Percentiles rank a stretch among this genome's conserved stretches.
phyloP scores from a whole-genome alignment of 164 flowering plant genomes.

The Macadamia tetraphylla region DNA sequence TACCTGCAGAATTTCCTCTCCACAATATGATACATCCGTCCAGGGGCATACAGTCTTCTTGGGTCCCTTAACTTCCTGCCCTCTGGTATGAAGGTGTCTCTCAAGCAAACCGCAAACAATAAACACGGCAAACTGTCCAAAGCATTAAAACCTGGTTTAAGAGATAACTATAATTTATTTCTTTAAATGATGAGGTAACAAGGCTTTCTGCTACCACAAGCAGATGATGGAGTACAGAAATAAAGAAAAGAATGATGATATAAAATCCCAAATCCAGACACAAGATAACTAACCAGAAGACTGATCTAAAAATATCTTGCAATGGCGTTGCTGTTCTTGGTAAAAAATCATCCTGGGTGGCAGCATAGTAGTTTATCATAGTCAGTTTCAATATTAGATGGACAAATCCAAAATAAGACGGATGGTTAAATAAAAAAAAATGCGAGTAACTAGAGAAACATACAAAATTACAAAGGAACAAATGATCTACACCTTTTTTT shows the following conservation, averaged over 20 bases:
- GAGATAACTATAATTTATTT: slow-evolving; percentile 31
- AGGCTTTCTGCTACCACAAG: not conserved
- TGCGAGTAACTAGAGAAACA: not conserved
- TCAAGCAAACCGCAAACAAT: slow-evolving; percentile 69
- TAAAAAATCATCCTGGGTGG: slow-evolving; percentile 87
- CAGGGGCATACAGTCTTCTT: slow-evolving; percentile 93
- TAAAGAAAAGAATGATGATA: not conserved
- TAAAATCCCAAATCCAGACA: not conserved
- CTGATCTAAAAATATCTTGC: slow-evolving; percentile 81
- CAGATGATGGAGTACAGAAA: not conserved
- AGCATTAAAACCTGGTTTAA: slow-evolving; percentile 58
- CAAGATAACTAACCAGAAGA: slow-evolving; percentile 61
- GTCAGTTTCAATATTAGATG: slow-evolving; percentile 6
- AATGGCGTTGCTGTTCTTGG: slow-evolving; percentile 93
- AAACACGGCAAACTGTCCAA: slow-evolving; percentile 98
- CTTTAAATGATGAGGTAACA: slow-evolving; percentile 8
- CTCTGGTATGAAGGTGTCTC: slow-evolving; percentile 91
- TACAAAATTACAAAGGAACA: too few species aligned
- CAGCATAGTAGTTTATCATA: not conserved
- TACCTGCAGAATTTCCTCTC: slow-evolving; percentile 97
- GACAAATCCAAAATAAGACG: not conserved
- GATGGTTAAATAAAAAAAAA: not conserved
- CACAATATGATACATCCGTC: slow-evolving; percentile 91
- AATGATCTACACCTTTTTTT: too few species aligned
- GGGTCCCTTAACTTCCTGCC: slow-evolving; percentile 80